These are phyloP conservation scores for Aspergillus panamensis DNA, from an alignment of 495 filamentous ascomycete genomes.

Conservation along the genomic window DNA sequence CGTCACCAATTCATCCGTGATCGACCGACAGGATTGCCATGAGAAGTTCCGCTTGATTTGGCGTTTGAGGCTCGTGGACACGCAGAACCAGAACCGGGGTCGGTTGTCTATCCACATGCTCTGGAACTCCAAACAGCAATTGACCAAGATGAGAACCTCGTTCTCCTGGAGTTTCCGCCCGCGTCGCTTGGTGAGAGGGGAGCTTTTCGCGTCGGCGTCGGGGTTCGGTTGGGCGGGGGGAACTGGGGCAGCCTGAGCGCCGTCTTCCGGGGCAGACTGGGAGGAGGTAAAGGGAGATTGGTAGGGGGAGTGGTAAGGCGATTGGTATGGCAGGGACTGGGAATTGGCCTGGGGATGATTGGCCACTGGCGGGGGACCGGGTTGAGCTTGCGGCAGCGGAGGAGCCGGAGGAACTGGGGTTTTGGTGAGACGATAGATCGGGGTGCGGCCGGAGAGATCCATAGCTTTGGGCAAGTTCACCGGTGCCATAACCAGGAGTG, in stretches of 20 bases:
- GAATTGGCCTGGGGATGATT: not conserved
- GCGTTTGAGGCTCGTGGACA: constrained; percentile 9
- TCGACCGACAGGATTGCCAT: constrained; percentile 14
- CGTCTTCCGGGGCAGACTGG: constrained; percentile 7
- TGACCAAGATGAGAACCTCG: constrained; percentile 10
- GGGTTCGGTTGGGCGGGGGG: not conserved
- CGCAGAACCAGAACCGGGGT: constrained; percentile 12
- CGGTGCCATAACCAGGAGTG: constrained; percentile 6
- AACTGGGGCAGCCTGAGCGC: not conserved
- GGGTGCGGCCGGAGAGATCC: constrained; percentile 17
- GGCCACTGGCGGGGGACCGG: not conserved
- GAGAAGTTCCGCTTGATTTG: constrained; percentile 18
- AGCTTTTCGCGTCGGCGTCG: constrained; percentile 1
- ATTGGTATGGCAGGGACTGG: not conserved
- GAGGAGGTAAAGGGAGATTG: constrained; percentile 4
- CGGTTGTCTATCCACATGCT: constrained; percentile 8
- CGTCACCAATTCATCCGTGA: constrained; percentile 10
- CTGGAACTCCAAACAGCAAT: constrained; percentile 17
- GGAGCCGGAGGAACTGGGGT: not conserved
- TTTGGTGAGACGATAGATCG: constrained; percentile 15
- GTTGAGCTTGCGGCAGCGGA: not conserved
- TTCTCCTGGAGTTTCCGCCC: constrained; percentile 16
- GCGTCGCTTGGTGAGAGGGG: constrained; percentile 7
- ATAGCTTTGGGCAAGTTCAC: constrained; percentile 7
- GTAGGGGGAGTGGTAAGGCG: constrained; percentile 10